Base-by-base conservation (phyloP, 1,139 yeast species). In the Candida sp. region DNA sequence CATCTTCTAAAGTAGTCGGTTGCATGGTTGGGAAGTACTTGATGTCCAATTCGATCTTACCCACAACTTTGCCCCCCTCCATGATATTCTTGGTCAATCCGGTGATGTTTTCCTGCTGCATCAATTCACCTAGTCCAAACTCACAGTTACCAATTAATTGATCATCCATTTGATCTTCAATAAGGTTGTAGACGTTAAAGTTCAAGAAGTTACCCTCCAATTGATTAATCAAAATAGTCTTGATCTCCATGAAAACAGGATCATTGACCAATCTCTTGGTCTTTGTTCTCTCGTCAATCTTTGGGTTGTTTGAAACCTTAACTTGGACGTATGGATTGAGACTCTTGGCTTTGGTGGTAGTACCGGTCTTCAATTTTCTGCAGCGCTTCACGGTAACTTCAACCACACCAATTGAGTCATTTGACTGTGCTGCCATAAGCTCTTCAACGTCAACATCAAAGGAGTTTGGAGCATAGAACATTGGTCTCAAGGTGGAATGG, bases 401-500 rank as follows among this genome's bases (percentile, higher is more conserved):
- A 54, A 86, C 73, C 53, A 84, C 85, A 58, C 93, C 94, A 57
- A 76, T 76, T 2, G 91, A 85, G 57, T 86, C 92, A 51, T 84
- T 83, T 4, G 84, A 70, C 61, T 81, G 83, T 43, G 78, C 81
- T 42, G 85, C 84, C 78, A 88, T 74, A 25, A 88, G 67, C 54
- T 86, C 92, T 63, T 85, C 91, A 42, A 88, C 88, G 61, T 88
- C 86, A 54, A 89, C 71, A 63, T 88, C 94, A 49, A 87, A 70
- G 49, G 89, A 85, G 66, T 88, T 88, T 58, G 96, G 96, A n/a
- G 92, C 91, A 66, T 88, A 88, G 56, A 88, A 69, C 85, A 87
- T 78, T 48, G 96, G 94, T 50, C 89, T 86, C 63, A 85, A 84
- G 58, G 75, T 85, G 40, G 89, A 72, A 66, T 88, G 88, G 62